Conservation (phyloP, 495 filamentous ascomycete genomes). For the Hypoxylon lienhwacheense region DNA sequence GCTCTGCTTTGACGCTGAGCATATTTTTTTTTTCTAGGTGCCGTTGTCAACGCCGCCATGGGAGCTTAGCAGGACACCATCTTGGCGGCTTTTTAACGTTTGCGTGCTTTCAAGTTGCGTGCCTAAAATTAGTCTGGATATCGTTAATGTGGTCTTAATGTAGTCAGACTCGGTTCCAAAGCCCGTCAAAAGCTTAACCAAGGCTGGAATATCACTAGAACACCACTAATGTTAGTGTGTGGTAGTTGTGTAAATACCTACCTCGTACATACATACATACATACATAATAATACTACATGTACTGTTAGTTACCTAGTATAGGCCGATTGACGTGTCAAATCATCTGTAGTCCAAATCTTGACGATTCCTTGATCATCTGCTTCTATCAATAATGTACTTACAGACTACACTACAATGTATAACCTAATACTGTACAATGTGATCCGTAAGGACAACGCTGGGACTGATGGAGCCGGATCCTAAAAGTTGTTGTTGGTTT, state of each 20-base stretch:
- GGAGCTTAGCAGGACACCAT: slow-evolving; percentile 2
- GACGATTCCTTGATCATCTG: slow-evolving; percentile 3
- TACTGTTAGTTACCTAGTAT: neutral
- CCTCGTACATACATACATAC: too few relatives aligned
- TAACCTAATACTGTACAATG: too few relatives aligned
- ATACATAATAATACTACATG: neutral
- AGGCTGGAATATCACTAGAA: too few relatives aligned
- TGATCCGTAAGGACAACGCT: too few relatives aligned
- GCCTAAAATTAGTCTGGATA: too few relatives aligned
- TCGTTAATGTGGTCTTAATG: too few relatives aligned
- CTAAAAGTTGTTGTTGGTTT: too few relatives aligned
- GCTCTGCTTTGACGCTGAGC: slow-evolving; percentile 4
- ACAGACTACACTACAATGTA: too few relatives aligned
- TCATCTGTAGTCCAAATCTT: neutral
- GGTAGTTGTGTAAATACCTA: neutral
- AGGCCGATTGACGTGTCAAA: slow-evolving; percentile 9
- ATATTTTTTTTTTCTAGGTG: slow-evolving; percentile 21
- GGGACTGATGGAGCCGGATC: too few relatives aligned
- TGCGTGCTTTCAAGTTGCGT: too few relatives aligned
- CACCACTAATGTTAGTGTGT: too few relatives aligned
- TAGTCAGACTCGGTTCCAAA: slow-evolving; percentile 5
- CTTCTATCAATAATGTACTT: too few relatives aligned
- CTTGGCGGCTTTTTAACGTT: slow-evolving; percentile 1
- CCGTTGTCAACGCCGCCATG: slow-evolving; percentile 20
- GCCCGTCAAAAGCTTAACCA: slow-evolving; percentile 19